Percentiles rank a stretch among this genome's conserved stretches.
Conservation (phyloP, 2,329 filamentous ascomycete species). For the Neofusicoccum umdonicola region DNA sequence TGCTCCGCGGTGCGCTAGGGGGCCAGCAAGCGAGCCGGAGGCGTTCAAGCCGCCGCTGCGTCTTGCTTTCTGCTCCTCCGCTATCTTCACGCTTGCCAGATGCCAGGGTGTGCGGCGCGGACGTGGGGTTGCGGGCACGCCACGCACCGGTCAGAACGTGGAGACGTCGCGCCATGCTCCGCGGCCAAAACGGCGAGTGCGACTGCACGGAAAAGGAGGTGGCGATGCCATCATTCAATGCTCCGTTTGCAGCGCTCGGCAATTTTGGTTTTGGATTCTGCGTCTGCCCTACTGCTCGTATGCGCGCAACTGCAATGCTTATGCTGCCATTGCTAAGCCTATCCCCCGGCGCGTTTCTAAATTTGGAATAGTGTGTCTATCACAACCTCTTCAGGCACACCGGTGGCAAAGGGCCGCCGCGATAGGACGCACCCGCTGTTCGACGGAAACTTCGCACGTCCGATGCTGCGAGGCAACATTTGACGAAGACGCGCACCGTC, state of each 20-base stretch:
- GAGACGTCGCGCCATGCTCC: neutral
- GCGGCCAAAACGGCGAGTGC: neutral
- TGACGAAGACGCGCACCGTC: neutral
- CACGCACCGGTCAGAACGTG: too few relatives aligned
- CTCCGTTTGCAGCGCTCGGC: neutral
- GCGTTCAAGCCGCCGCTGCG: neutral
- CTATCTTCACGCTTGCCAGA: neutral
- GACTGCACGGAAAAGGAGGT: slow-evolving; percentile 1
- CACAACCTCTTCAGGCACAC: slow-evolving; percentile 2
- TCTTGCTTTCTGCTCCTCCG: neutral
- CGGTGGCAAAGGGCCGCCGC: neutral
- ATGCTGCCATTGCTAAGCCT: neutral
- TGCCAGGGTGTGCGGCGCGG: too few relatives aligned
- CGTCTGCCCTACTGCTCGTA: neutral
- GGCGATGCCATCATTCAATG: neutral
- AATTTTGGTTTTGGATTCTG: neutral
- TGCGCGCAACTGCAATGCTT: neutral
- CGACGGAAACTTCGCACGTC: neutral
- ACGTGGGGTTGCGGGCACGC: too few relatives aligned
- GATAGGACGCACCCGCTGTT: neutral
- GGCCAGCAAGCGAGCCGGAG: neutral
- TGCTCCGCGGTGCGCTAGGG: neutral
- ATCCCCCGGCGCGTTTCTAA: neutral
- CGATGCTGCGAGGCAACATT: neutral
- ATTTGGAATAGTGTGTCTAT: neutral